Evolutionary conservation across 2,329 filamentous ascomycete genomes (phyloP).

Genomic region (Sporothrix schenckii): DNA sequence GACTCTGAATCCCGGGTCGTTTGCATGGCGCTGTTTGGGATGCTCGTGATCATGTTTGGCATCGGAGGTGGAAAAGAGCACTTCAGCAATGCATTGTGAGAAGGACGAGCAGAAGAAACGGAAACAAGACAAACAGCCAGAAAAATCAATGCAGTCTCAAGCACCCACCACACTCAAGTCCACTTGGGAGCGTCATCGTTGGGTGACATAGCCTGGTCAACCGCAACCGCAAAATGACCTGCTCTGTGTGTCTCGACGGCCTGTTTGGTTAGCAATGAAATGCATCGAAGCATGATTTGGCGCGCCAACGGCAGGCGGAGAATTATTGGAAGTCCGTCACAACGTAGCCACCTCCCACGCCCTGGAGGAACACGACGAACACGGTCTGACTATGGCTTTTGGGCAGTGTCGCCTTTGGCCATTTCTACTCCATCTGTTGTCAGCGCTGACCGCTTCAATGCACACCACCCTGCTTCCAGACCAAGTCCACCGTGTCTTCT

Average conservation of each 20-base stretch:
- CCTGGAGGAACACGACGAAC: too few species aligned
- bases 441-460: too few species aligned
- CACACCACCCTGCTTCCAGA: too few species aligned
- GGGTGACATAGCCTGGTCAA: constrained; percentile 89
- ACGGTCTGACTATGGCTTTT: too few species aligned
- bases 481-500: too few species aligned
- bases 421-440: too few species aligned
- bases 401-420: too few species aligned
- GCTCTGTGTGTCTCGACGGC: constrained; percentile 73
- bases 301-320: too few species aligned
- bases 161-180: constrained; percentile 33
- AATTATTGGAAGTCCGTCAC: too few species aligned
- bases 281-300: too few species aligned
- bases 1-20: neutral
- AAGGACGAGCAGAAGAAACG: neutral
- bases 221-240: constrained; percentile 78
- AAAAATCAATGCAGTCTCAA: neutral
- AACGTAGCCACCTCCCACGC: too few species aligned
- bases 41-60: neutral
- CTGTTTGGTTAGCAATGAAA: neutral
- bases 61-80: neutral
- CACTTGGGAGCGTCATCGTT: constrained; percentile 81
- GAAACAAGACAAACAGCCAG: neutral
- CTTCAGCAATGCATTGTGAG: neutral
- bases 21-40: neutral